Evolutionary conservation across 176 grass and related monocot species (phyloP), one percentile per base, ranked within the genome.

Genomic region (Phragmites australis): DNA sequence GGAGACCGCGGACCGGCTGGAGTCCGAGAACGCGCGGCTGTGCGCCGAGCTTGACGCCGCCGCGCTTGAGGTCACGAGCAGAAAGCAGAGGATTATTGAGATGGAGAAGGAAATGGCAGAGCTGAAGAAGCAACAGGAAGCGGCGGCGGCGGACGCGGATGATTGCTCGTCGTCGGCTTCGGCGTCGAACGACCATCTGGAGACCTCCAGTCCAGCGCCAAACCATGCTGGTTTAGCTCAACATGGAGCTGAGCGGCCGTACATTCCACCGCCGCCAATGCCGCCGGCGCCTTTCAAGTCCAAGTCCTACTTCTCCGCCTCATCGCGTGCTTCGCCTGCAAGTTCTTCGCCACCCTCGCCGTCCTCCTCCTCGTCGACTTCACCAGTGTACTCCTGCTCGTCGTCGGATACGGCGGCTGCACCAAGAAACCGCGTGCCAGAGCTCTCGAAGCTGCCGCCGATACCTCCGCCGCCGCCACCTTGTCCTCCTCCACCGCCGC

Each of bases 101-200:
- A 72, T 96, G 86, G 93, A 93, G 79, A 84, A 76, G 67, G 93
- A 99, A 21, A 85, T 99, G 65, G 76, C 51, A 19, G 86, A 93
- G 66, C 27, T 93, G 73, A 81, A 68, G 85, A 89, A 66, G 83
- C 73, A 69, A 2, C 79, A 72, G 0, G 70, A 87, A 14, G 73
- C 30, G 2, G 45, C 53, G 8, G 70, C 60, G 21, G 81, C 54
- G 8, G 89, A 91, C 47, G 68, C 67, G 9, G 94, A 98, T 4
- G 92, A 98, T 39, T 98, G 92, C 76, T 94, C 94, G 3, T 98
- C 92, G 15, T 90, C 95, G 39, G 81, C 89, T 5, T 97, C 88
- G 15, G 87, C 69, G n/a, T 71, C 79, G 0, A 87, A 62, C 32
- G 80, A 86, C 18, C 79, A 71, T 8, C 52, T 27, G 30, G 79